These are phyloP conservation scores for Fusarium sp. DNA, from an alignment of 2,329 filamentous ascomycete species.

Conservation along the genomic window DNA sequence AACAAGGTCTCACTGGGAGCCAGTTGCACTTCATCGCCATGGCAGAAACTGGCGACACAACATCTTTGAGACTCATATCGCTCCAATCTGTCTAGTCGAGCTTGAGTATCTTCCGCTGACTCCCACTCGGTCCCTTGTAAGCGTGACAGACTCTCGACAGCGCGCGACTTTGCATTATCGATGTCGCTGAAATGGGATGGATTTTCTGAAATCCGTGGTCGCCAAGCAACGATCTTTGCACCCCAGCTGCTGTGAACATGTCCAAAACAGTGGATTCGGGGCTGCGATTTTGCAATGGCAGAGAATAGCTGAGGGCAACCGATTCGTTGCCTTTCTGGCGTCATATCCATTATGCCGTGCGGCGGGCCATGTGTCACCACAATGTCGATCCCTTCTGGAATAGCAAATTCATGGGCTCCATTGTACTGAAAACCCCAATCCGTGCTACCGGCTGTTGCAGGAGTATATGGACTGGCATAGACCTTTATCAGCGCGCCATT, in stretches of 20 bases:
- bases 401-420: conserved; percentile 39
- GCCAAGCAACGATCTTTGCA: conserved; percentile 59
- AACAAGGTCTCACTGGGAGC: conserved; percentile 12
- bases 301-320: conserved; percentile 47
- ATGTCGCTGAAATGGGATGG: conserved; percentile 59
- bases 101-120: neutral
- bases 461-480: conserved; percentile 59
- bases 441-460: conserved; percentile 42
- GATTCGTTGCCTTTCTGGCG: conserved; percentile 36
- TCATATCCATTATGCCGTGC: conserved; percentile 54
- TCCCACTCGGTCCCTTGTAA: neutral
- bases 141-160: conserved; percentile 48
- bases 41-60: conserved; percentile 12
- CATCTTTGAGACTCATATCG: conserved; percentile 1
- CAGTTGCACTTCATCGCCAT: neutral
- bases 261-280: conserved; percentile 51
- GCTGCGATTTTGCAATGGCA: conserved; percentile 42
- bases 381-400: conserved; percentile 42
- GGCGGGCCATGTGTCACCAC: conserved; percentile 51
- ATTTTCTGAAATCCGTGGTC: conserved; percentile 28
- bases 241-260: conserved; percentile 49
- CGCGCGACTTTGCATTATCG: conserved; percentile 53
- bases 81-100: neutral
- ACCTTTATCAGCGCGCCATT: conserved; percentile 54
- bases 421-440: conserved; percentile 58